phyloP scores from a whole-genome alignment of 192 early-diverging fungal genomes.

The Spizellomyces sp. region DNA sequence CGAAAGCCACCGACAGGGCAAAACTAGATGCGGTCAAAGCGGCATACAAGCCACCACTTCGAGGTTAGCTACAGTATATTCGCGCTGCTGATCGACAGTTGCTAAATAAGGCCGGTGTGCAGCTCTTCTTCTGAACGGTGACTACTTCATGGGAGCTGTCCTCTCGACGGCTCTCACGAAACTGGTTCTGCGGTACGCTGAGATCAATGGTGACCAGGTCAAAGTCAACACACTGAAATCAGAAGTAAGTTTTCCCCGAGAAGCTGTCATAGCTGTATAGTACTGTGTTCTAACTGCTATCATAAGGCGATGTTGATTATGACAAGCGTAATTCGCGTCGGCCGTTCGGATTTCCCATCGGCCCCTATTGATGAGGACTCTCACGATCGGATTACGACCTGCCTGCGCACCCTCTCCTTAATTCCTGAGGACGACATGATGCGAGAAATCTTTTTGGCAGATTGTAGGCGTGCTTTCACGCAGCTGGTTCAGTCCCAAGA shows the following conservation, averaged over 20 bases:
- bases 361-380: slow-evolving; percentile 98
- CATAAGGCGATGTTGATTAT: slow-evolving; percentile 90
- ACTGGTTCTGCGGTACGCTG: slow-evolving; percentile 76
- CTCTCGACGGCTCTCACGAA: slow-evolving; percentile 89
- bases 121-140: slow-evolving; percentile 86
- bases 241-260: slow-evolving; percentile 53
- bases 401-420: slow-evolving; percentile 57
- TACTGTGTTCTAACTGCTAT: slow-evolving; percentile 13
- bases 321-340: slow-evolving; percentile 91
- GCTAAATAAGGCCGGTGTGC: slow-evolving; percentile 39
- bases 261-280: not conserved
- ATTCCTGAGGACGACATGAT: slow-evolving; percentile 53
- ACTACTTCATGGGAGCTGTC: slow-evolving; percentile 91
- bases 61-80: slow-evolving; percentile 37
- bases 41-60: slow-evolving; percentile 66
- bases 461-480: slow-evolving; percentile 63
- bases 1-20: slow-evolving; percentile 24
- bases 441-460: slow-evolving; percentile 64
- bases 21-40: slow-evolving; percentile 38
- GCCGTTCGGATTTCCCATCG: slow-evolving; percentile 81
- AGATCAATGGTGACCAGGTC: slow-evolving; percentile 25
- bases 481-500: slow-evolving; percentile 73
- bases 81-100: slow-evolving; percentile 2
- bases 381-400: slow-evolving; percentile 86
- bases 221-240: slow-evolving; percentile 82